Base-by-base conservation (phyloP, 2,329 filamentous ascomycete species). In the Clonostachys byssicola region DNA sequence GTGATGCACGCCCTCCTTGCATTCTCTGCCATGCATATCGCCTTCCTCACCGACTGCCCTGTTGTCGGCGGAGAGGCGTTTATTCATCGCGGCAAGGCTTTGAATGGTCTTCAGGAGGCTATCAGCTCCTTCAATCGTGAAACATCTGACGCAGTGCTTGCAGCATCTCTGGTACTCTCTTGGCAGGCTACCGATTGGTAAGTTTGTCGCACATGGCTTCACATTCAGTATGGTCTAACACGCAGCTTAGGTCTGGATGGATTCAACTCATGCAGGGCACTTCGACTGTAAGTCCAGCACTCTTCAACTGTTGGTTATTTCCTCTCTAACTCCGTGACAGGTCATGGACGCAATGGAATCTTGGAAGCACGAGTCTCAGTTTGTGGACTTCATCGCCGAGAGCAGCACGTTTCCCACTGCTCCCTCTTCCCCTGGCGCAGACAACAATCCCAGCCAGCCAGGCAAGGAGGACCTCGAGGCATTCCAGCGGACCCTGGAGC, bases 181-280 rank as follows among this genome's bases (percentile, higher is more conserved):
- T 97, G 94, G 92, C 92, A 97, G 72, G 89, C 90, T 47, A 94
- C 86, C 50, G 92, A 97, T 72, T 97, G 92, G 92, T 95, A 78
- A 75, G 85, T 48, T 23, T 18, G 43, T 35, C 18, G n/a, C 36
- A 17, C 44, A 34, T 44, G 51, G 47, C 36, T 47, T 35, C 23
- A 16, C 8, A n/a, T 10, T 33, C 34, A 34, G 14, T 35, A 39
- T 40, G 30, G 42, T 38, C 35, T 40, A 30, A 45, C 18, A 16
- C 34, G 34, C 34, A 12, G 17, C 23, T 42, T 63, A 95, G 91
- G 88, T 86, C 86, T 65, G 88, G 86, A 68, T 97, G 92, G 92
- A 90, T 87, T 52, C 92, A 92, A 55, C 74, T 96, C 50, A 94
- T 96, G 76, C 88, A 92, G 60, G 92, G 92, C 50, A 92, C 92